Evolutionary conservation across 768 basidiomycete genomes (phyloP).

Genomic region (Leccinum pellstonianum): DNA sequence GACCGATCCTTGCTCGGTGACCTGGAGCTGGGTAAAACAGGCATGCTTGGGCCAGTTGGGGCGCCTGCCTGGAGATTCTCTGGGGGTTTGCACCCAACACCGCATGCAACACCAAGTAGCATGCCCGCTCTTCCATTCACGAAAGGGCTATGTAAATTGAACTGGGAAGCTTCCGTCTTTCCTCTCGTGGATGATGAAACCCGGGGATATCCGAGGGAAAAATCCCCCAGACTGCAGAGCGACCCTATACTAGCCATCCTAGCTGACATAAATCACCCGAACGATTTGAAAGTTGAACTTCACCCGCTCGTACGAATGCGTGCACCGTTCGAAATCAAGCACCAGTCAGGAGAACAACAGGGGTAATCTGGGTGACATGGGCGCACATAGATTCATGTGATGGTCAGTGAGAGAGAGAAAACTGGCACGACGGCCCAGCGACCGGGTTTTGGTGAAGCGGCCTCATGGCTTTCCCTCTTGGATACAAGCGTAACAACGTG

Average conservation of each 20-base stretch:
- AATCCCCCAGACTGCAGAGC: not conserved
- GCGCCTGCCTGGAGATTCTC: not conserved
- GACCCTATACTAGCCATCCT: not conserved
- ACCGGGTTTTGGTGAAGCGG: conserved; percentile 14
- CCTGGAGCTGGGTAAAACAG: conserved; percentile 5
- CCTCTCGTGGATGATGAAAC: conserved; percentile 8
- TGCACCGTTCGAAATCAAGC: conserved; percentile 5
- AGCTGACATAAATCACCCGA: not conserved
- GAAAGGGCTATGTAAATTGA: not conserved
- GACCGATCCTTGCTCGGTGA: not conserved
- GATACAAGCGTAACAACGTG: conserved; percentile 16
- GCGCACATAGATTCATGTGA: conserved; percentile 1
- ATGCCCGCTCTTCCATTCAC: not conserved
- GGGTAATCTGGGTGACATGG: not conserved
- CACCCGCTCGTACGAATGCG: conserved; percentile 1
- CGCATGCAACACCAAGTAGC: not conserved
- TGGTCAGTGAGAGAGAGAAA: not conserved
- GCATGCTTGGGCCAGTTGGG: conserved; percentile 8
- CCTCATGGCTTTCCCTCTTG: conserved; percentile 8
- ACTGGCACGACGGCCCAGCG: conserved; percentile 17
- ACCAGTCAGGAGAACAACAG: not conserved
- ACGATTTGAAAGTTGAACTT: not conserved
- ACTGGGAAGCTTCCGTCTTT: not conserved
- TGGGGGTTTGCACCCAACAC: not conserved
- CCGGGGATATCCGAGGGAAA: conserved; percentile 16